Conservation (phyloP, 2,329 filamentous ascomycete species). For the Fusarium floridanum region DNA sequence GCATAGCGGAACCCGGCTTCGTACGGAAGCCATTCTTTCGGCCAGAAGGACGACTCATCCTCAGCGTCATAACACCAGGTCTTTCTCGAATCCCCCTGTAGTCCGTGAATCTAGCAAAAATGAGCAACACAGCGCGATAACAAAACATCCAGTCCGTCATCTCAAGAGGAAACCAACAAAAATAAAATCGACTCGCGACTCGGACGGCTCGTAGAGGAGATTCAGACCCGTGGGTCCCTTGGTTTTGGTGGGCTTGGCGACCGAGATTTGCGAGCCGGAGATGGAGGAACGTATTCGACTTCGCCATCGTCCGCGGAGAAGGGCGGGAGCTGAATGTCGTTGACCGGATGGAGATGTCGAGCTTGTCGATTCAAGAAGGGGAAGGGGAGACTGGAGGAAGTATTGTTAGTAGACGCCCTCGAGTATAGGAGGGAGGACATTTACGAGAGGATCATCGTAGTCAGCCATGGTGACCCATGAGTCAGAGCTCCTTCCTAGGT, state of each 20-base stretch:
- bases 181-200: neutral
- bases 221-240: neutral
- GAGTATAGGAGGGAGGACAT: neutral
- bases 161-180: neutral
- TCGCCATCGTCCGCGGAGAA: neutral
- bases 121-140: neutral
- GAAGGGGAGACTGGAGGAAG: neutral
- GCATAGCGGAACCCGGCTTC: neutral
- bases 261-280: neutral
- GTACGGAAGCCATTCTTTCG: neutral
- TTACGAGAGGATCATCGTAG: neutral
- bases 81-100: neutral
- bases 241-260: neutral
- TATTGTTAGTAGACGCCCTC: neutral
- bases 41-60: neutral
- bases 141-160: too few species aligned
- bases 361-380: neutral
- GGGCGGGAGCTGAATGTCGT: neutral
- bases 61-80: neutral
- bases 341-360: neutral
- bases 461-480: neutral
- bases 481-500: neutral
- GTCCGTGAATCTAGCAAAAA: neutral
- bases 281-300: neutral
- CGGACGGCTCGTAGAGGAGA: neutral